Base-by-base conservation (phyloP, 768 basidiomycete species). In the Strobilomyces dryophilus region DNA sequence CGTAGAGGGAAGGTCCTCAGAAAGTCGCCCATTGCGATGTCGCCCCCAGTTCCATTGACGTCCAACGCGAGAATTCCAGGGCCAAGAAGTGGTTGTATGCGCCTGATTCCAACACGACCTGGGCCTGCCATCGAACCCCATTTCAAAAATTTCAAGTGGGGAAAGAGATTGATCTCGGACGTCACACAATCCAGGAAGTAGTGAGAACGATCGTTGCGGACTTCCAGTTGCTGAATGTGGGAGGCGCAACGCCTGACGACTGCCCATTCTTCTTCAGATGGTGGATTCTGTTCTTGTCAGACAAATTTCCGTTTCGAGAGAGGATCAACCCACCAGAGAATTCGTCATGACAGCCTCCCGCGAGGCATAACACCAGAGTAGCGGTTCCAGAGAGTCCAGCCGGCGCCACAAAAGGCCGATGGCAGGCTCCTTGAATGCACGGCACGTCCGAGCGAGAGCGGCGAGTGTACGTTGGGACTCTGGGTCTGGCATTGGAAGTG, bases 401-500 rank as follows among this genome's bases (percentile, higher is more conserved):
- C 4, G 36, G 3, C 45, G 18, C 54, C 54, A 52, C 21, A 47
- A 45, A 20, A n/a, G 26, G 9, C 52, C 17, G 18, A 55, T 39
- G 8, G 50, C 40, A 4, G 50, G 45, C 8, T 47, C 29, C 7
- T 17, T 32, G 17, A 55, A 47, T 4, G 27, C 39, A 12, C 41
- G 45, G 20, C 54, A 55, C 8, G 54, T 55, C 17, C 45, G 51
- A 40, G 51, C 51, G 15, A 52, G 44, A n/a, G 5, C 32, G 18
- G 41, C 49, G 0, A 50, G 12, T 4, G 41, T 21, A 18, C 27
- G 36, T n/a, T 24, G 35, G n/a, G n/a, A 34, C n/a, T 46, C 36
- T n/a, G 6, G 26, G 18, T 39, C 29, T n/a, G 27, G 43, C 15
- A n/a, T 32, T 26, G 3, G 20, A 32, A 47, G 17, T 12, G 11